Conservation (phyloP, 2,329 filamentous ascomycete species). For the Esteya vermicola region DNA sequence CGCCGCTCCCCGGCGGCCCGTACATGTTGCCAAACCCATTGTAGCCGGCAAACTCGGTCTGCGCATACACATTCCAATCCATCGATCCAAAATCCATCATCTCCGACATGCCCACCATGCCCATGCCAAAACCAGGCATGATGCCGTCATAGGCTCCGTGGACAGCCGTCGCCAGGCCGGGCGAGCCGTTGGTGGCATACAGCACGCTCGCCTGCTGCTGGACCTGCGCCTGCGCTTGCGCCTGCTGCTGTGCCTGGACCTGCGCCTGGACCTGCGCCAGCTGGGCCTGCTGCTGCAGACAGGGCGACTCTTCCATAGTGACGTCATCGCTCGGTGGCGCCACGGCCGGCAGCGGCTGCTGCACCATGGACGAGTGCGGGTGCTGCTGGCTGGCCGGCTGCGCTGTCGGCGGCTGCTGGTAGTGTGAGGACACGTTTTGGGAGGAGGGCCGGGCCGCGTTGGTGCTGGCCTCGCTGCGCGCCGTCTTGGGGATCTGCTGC, state of each 20-base stretch:
- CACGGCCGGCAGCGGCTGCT: slow-evolving; percentile 2
- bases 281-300: slow-evolving; percentile 8
- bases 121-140: slow-evolving; percentile 5
- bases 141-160: slow-evolving; percentile 1
- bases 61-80: slow-evolving; percentile 35
- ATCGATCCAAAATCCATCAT: slow-evolving; percentile 21
- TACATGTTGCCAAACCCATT: slow-evolving; percentile 7
- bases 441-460: too few relatives aligned
- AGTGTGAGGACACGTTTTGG: too few relatives aligned
- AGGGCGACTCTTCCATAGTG: slow-evolving; percentile 6
- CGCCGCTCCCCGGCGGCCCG: slow-evolving; percentile 11
- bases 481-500: slow-evolving; percentile 21
- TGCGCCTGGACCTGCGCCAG: slow-evolving; percentile 18
- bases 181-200: neutral
- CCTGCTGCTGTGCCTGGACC: slow-evolving; percentile 25
- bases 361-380: neutral
- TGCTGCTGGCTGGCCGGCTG: neutral
- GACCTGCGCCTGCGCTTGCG: slow-evolving; percentile 31
- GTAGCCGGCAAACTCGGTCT: slow-evolving; percentile 17
- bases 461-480: neutral
- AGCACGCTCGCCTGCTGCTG: slow-evolving; percentile 20
- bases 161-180: neutral
- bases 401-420: too few relatives aligned
- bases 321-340: slow-evolving; percentile 6
- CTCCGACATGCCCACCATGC: slow-evolving; percentile 8